Conservation (phyloP, 441 rosid genomes). For the Euphorbia celastroides region DNA sequence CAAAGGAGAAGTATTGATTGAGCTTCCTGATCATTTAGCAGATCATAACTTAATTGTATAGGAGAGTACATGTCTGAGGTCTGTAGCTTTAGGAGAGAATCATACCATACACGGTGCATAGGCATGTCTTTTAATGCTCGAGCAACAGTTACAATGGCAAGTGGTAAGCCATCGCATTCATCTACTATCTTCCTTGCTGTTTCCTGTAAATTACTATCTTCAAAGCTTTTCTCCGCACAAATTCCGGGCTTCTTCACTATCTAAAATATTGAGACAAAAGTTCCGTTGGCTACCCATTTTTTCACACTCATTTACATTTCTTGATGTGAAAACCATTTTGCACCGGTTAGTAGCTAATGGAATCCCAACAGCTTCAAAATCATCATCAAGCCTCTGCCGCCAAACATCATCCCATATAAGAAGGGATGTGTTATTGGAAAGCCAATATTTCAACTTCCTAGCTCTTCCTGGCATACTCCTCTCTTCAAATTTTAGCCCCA, state of each 20-base stretch:
- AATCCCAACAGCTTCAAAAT: background rate
- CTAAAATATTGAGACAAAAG: conserved; percentile 5
- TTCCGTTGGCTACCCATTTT: conserved; percentile 11
- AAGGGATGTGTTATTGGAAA: background rate
- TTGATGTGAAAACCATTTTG: background rate
- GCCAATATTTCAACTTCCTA: background rate
- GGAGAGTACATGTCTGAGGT: conserved; percentile 10
- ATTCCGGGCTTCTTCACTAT: conserved; percentile 15
- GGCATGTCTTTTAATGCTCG: conserved; percentile 13
- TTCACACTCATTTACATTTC: too few species aligned
- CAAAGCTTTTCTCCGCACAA: conserved; percentile 16
- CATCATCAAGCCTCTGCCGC: background rate
- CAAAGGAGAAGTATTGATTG: background rate
- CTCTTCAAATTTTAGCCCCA: background rate
- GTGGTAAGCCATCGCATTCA: conserved; percentile 19
- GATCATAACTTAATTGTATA: background rate
- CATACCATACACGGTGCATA: background rate
- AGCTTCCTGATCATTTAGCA: background rate
- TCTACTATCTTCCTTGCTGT: conserved; percentile 1
- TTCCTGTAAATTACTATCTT: background rate
- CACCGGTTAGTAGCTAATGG: background rate
- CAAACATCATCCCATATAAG: background rate
- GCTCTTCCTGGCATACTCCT: background rate
- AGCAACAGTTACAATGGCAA: conserved; percentile 18
- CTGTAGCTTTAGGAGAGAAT: background rate